Base-by-base conservation (phyloP, 2,329 filamentous ascomycete genomes). In the Aspergillus pseudoglaucus region DNA sequence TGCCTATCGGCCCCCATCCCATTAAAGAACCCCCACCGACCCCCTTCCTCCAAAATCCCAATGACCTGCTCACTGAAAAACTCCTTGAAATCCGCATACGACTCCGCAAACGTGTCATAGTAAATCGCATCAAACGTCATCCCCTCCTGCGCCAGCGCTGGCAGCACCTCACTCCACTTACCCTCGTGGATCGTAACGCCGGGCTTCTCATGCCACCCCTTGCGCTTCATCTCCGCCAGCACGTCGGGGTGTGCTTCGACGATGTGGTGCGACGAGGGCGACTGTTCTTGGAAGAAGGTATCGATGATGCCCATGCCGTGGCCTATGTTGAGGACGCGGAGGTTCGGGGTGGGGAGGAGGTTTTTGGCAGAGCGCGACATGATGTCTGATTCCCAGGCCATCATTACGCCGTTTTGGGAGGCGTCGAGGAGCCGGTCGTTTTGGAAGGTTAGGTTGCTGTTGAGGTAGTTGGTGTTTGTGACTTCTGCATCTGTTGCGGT, bases 61-160 rank as follows among this genome's bases (percentile, higher is more conserved):
- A 93, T 88, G 9, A 97, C 84, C 58, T 86, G 83, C 66, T 97
- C 93, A 2, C 80, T 85, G 65, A 97, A 95, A 73, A 97, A 96
- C 50, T 83, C 77, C 42, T 85, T 85, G 23, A 97, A 81, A 65
- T 91, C 87, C 2, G 77, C 75, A 69, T 97, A 98, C 54, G 93
- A 88, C 71, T 98, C 93, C 6, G 90, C 93, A 67, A 97, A 97
- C 0, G 93, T 98, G 64, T 98, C 93, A 62, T 96, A 97, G 74
- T 97, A 98, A 57, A 98, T 88, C 23, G 85, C 88, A 63, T 95
- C 88, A 61, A 91, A 90, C 10, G 82, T 72, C 59, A 85, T 78
- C 8, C 85, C 86, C 37, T 81, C 71, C 50, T 81, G 79, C 1
- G 91, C 71, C 6, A 95, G 73, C 44, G 74, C 72, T 0, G 84